Evolutionary conservation across 2,329 filamentous ascomycete genomes (phyloP).

Genomic region (Venturia aucupariae): DNA sequence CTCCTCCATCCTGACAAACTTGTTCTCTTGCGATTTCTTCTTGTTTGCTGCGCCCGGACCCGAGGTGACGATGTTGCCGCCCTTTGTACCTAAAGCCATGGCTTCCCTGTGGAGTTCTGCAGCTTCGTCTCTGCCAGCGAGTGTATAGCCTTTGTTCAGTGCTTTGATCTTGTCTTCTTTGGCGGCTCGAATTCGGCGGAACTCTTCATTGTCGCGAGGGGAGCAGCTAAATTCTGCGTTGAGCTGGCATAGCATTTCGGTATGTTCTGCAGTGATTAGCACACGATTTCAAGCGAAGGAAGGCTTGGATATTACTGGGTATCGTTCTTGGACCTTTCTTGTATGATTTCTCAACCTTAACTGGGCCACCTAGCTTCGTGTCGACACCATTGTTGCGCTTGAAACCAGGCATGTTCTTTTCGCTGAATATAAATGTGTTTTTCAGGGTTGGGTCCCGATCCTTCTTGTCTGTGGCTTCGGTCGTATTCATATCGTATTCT

Average conservation of each 20-base stretch:
- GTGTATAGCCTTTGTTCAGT: neutral
- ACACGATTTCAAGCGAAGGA: constrained; percentile 1
- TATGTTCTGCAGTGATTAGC: constrained; percentile 53
- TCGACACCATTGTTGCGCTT: constrained; percentile 25
- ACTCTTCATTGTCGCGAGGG: constrained; percentile 62
- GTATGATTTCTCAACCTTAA: constrained; percentile 9
- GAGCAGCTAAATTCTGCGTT: constrained; percentile 68
- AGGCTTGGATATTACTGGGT: constrained; percentile 2
- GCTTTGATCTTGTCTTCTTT: constrained; percentile 17
- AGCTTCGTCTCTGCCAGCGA: neutral
- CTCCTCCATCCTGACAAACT: constrained; percentile 81
- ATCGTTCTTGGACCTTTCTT: constrained; percentile 8
- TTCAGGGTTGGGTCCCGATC: neutral
- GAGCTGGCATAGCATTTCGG: constrained; percentile 62
- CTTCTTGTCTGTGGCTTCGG: constrained; percentile 42
- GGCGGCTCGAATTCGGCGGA: constrained; percentile 50
- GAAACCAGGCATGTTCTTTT: constrained; percentile 82
- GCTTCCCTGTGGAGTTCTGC: neutral
- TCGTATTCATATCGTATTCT: constrained; percentile 60
- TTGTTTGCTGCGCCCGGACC: neutral
- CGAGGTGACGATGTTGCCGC: neutral
- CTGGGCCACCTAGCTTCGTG: constrained; percentile 8
- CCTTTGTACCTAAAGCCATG: constrained; percentile 4
- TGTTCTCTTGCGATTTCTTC: constrained; percentile 56
- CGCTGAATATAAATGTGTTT: constrained; percentile 87